Evolutionary conservation across 75 land plant genomes (phyloP).

Genomic region (Pinus taeda): DNA sequence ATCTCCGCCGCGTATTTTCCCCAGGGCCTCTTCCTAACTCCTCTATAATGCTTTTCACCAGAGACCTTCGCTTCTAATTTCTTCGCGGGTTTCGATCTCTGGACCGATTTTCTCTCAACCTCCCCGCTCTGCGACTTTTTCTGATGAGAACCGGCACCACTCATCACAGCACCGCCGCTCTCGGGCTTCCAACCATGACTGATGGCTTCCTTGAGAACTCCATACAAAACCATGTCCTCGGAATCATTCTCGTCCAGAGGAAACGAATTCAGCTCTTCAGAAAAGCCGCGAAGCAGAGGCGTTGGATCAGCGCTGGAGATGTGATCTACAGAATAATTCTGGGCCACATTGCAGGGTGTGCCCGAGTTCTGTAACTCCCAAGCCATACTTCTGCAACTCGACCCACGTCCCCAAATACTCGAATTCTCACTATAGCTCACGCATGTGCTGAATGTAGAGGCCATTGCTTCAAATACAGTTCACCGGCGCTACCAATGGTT

Average conservation of each 20-base stretch:
- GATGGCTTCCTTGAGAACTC: conserved; percentile 21
- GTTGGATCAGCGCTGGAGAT: neutral
- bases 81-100: neutral
- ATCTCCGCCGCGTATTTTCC: conserved; percentile 40
- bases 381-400: neutral
- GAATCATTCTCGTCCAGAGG: conserved; percentile 39
- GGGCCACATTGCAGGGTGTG: neutral
- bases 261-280: conserved; percentile 7
- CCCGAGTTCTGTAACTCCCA: conserved; percentile 1
- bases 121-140: neutral
- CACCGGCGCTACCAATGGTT: too few species aligned
- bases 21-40: conserved; percentile 22
- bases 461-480: too few species aligned
- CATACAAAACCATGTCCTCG: conserved; percentile 32
- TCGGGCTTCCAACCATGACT: conserved; percentile 13
- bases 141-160: neutral
- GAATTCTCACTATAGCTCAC: too few species aligned
- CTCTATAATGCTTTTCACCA: conserved; percentile 7
- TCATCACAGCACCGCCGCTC: neutral
- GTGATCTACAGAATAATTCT: neutral
- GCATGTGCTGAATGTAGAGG: too few species aligned
- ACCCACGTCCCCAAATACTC: neutral
- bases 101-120: too few species aligned
- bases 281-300: neutral
- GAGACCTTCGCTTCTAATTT: neutral